Base-by-base conservation (phyloP, 345 rosid genomes). In the Kernera saxatilis region DNA sequence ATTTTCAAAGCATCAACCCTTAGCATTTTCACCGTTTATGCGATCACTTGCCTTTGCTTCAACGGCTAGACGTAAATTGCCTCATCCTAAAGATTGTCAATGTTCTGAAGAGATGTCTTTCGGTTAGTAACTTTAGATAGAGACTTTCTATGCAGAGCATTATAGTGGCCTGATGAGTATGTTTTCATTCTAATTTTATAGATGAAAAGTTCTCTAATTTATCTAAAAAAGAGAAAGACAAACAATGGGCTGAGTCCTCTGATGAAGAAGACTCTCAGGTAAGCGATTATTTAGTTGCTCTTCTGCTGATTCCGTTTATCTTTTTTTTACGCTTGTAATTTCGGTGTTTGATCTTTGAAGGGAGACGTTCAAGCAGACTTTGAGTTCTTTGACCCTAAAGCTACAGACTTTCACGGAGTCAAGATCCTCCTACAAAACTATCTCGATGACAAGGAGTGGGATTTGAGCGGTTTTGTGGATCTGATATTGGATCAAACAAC, bases 371-470 rank as follows among this genome's bases (percentile, higher is more conserved):
- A 94, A 83, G 93, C 92, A 10, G 99, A 94, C 76, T 91, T 94
- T 71, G 93, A 82, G 19, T 94, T 94, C 82, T 86, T 88, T 77
- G 99, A 91, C 80, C 97, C 96, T 0, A 94, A 91, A 82, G 65
- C 82, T 1, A 79, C 82, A 8, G 96, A 94, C 51, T 94, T 89
- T 56, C 89, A 89, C 10, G 95, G 97, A 8, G 91, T 87, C 65
- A 91, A 87, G 85, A 76, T 79, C 5, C 79, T 91, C 67, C 70
- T 91, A 40, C 91, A 80, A 40, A 77, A 79, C 67, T 91, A 84
- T 79, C 92, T 89, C 26, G 96, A 84, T 78, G 80, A 85, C 39
- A 69, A 73, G 72, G 79, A 85, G 64, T 94, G 93, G 90, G 86
- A 89, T 81, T 83, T 88, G 83, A 86, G 88, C 64, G 86, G 86